These are phyloP conservation scores for Pichia eremophila DNA, from an alignment of 805 yeast species.

Conservation along the genomic window DNA sequence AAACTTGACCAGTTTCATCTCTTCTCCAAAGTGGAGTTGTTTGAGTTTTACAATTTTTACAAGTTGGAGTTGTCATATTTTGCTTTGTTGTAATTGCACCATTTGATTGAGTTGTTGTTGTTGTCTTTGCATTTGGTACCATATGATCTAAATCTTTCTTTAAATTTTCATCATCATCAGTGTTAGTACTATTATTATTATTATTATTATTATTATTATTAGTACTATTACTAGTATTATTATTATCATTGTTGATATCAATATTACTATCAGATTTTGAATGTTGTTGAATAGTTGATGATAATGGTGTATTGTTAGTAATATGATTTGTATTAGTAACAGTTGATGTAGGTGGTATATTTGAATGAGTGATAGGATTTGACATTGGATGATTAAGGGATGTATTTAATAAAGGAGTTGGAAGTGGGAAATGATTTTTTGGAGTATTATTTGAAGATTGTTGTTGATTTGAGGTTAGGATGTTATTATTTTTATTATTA, in stretches of 20 bases:
- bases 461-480: no score
- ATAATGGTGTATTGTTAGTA: no score
- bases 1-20: slow-evolving; percentile 82
- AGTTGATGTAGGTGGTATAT: no score
- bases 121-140: slow-evolving; percentile 52
- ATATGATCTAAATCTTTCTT: slow-evolving; percentile 26
- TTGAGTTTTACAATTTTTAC: slow-evolving; percentile 86
- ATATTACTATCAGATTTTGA: neutral
- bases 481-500: no score
- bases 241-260: neutral
- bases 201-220: neutral
- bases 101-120: slow-evolving; percentile 43
- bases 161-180: slow-evolving; percentile 12
- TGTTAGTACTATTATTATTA: no score
- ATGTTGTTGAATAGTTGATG: neutral
- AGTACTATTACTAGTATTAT: neutral
- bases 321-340: neutral
- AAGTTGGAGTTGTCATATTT: slow-evolving; percentile 56
- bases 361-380: neutral
- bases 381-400: neutral
- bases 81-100: slow-evolving; percentile 60
- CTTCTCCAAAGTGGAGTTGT: slow-evolving; percentile 95
- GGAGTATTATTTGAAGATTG: neutral
- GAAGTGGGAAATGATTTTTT: neutral
- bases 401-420: neutral